Conservation (phyloP, 805 yeast species). For the Jamesozyma spencerorum region DNA sequence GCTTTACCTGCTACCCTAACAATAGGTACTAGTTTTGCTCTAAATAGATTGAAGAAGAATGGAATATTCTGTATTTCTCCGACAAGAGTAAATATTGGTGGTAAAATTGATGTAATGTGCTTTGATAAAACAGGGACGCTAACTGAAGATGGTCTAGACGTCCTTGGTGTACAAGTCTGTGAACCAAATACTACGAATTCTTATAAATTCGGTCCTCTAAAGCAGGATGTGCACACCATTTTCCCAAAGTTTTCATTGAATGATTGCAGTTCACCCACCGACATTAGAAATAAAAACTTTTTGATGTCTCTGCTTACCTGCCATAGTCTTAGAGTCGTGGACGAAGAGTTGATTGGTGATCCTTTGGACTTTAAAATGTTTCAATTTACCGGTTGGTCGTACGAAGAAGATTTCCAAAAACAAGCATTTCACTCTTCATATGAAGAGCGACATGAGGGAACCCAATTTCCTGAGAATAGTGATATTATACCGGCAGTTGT, state of each 20-base stretch:
- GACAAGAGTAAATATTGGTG: conserved; percentile 90
- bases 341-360: conserved; percentile 79
- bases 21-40: conserved; percentile 90
- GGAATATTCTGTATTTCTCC: conserved; percentile 88
- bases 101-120: conserved; percentile 80
- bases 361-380: conserved; percentile 93
- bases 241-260: conserved; percentile 24
- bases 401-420: conserved; percentile 53
- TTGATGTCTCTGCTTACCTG: conserved; percentile 48
- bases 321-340: conserved; percentile 76
- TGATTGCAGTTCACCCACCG: conserved; percentile 26
- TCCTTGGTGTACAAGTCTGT: conserved; percentile 50
- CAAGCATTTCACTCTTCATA: conserved; percentile 30
- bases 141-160: conserved; percentile 93
- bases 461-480: conserved; percentile 34
- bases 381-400: conserved; percentile 72
- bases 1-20: conserved; percentile 96
- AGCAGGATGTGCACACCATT: conserved; percentile 15
- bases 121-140: conserved; percentile 97
- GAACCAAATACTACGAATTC: conserved; percentile 14
- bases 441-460: conserved; percentile 33
- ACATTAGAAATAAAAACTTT: conserved; percentile 24
- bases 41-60: conserved; percentile 58
- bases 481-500: conserved; percentile 43
- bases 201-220: conserved; percentile 22